Evolutionary conservation across 208 protist species (phyloP), one percentile per base, ranked within the genome.

Genomic region (Acanthamoeba lenticulata): DNA sequence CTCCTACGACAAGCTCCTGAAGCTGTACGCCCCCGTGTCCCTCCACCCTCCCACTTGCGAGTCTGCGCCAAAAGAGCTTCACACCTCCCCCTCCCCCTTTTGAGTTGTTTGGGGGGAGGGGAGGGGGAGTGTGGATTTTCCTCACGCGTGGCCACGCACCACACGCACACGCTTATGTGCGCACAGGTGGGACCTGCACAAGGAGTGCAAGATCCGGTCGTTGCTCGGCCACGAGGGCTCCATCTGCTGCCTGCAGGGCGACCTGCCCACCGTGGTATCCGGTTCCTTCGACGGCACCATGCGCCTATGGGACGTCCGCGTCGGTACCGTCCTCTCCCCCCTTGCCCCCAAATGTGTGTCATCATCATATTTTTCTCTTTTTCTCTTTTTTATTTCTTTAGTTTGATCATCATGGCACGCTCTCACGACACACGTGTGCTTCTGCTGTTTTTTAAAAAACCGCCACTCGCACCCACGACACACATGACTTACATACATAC

Each of bases 191-290:
- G 79, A 88, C 38, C 47, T 88, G 79, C 27, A 88, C n/a, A 19
- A 32, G 21, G 29, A 11, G 29, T 44, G 79, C 79, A 88, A 88
- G 79, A 88, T 88, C 40, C 2, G 79, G 47, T 62, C 79, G 79
- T 29, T 62, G 45, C 32, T 24, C 17, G 79, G 79, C 15, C 79
- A 88, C 79, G 79, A 88, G 36, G 79, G 79, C 7, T 88, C 79
- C 24, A 88, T 88, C 47, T 88, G 79, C 79, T 88, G 79, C 47
- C n/a, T 88, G 47, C 79, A 88, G 47, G 47, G 45, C 79, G 47
- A 60, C 79, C 40, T 88, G 44, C 79, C 79, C 40, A 49, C 47
- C 24, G 40, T 88, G 19, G 44, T 60, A 24, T 62, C 45, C 15
- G 79, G 79, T 21, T 88, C 79, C 19, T 88, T 62, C 79, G 79